Evolutionary conservation across 257 asterid species (phyloP).

Genomic region (Cordia subcordata): DNA sequence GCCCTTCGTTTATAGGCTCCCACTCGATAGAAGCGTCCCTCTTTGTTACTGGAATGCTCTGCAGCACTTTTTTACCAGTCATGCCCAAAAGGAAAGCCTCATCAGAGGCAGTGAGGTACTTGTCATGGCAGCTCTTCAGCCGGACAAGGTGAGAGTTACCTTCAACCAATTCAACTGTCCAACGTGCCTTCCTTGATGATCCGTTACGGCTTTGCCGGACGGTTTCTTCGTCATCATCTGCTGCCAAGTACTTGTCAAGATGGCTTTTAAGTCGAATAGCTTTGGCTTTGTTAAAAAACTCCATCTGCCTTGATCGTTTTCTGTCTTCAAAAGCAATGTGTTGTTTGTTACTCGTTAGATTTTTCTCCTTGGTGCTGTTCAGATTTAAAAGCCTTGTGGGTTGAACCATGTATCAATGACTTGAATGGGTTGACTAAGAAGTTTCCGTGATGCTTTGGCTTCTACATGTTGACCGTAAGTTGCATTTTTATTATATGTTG

Average conservation of each 20-base stretch:
- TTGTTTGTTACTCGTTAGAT: neutral
- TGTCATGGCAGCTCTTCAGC: conserved; percentile 53
- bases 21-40: conserved; percentile 39
- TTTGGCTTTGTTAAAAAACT: conserved; percentile 49
- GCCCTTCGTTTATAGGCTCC: conserved; percentile 71
- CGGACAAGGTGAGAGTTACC: conserved; percentile 48
- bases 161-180: conserved; percentile 52
- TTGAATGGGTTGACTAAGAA: conserved; percentile 8
- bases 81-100: conserved; percentile 61
- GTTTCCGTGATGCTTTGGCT: conserved; percentile 1
- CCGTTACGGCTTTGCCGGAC: conserved; percentile 70
- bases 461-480: conserved; percentile 10
- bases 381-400: neutral
- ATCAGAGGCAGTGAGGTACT: conserved; percentile 61
- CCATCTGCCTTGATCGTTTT: conserved; percentile 26
- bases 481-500: neutral
- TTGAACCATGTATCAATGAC: neutral
- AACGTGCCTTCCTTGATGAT: conserved; percentile 46
- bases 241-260: conserved; percentile 55
- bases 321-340: conserved; percentile 3
- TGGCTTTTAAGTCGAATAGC: conserved; percentile 58
- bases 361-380: neutral
- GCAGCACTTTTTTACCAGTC: conserved; percentile 72
- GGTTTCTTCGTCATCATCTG: conserved; percentile 49
- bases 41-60: conserved; percentile 26